Base-by-base conservation (phyloP, 1,284 basidiomycete genomes). In the Rhodotorula sp. region DNA sequence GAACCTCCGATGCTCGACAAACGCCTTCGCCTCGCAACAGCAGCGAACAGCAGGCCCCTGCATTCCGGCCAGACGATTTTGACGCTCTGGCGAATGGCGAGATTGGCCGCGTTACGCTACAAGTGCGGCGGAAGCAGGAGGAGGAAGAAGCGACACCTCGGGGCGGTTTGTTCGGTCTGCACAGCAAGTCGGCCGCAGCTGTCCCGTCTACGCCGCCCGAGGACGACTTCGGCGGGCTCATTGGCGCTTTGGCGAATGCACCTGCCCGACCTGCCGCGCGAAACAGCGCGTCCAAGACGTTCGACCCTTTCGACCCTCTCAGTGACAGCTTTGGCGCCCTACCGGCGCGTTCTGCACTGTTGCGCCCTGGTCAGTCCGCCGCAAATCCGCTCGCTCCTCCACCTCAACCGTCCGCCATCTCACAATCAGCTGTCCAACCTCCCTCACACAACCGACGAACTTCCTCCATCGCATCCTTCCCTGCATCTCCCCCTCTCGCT, bases 261-360 rank as follows among this genome's bases (percentile, higher is more conserved):
- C 65, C 73, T 1, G 15, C n/a, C 20, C 9, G 27, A 6, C 24
- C 59, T 20, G 34, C 19, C 24, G 48, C 17, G 24, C 32, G 27
- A 34, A 39, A 20, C n/a, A 36, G 22, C 20, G 59, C 39, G 39
- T 10, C 44, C 2, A 55, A 11, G 9, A 2, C 66, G 24, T 61
- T 66, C 48, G 73, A 72, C n/a, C 71, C 73, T 8, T 73, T 74
- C 64, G 73, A 74, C 49, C 73, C 73, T 7, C 59, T 74, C 27
- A 66, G 54, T 51, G 71, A 72, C 27, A 56, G 19, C 22, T 60
- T 56, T 27, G 52, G 46, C 22, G 58, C 47, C 8, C 20, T 46
- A 44, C 39, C 39, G 5, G 55, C 62, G 1, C 9, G 27, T 3
- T 13, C 66, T 22, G 46, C 30, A 8, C 52, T 32, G 2, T 4